These are phyloP conservation scores for Flueggea neowawraea DNA, from an alignment of 441 rosid species.

Conservation along the genomic window DNA sequence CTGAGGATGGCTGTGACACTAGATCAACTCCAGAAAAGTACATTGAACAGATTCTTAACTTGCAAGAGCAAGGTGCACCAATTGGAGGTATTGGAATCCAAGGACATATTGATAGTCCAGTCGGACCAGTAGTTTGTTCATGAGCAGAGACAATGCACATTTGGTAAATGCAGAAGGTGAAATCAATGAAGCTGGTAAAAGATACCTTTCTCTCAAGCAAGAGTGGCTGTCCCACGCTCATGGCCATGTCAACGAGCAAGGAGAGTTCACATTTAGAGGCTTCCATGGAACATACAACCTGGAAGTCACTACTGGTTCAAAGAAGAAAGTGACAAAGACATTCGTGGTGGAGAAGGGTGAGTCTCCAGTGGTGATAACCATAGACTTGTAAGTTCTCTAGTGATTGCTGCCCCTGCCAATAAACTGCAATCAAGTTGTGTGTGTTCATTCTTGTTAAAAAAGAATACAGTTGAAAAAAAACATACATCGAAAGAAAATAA, in stretches of 20 bases:
- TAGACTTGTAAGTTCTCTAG: constrained; percentile 33
- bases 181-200: constrained; percentile 71
- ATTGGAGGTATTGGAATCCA: constrained; percentile 90
- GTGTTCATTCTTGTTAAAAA: too few species aligned
- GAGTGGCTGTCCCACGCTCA: constrained; percentile 69
- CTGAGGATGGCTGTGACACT: constrained; percentile 72
- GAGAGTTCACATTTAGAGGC: constrained; percentile 73
- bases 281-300: constrained; percentile 66
- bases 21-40: constrained; percentile 72
- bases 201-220: constrained; percentile 53
- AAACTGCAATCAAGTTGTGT: too few species aligned
- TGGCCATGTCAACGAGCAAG: constrained; percentile 53
- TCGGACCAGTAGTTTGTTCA: constrained; percentile 70
- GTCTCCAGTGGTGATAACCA: constrained; percentile 44
- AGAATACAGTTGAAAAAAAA: too few species aligned
- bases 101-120: constrained; percentile 84
- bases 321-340: constrained; percentile 40
- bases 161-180: constrained; percentile 87
- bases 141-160: constrained; percentile 62
- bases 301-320: constrained; percentile 31
- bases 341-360: constrained; percentile 67
- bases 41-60: constrained; percentile 47
- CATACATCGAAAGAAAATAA: too few species aligned
- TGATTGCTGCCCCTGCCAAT: background rate
- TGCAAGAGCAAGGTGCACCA: constrained; percentile 82